phyloP scores from a whole-genome alignment of 768 basidiomycete genomes.

The Stropharia rugosoannulata region DNA sequence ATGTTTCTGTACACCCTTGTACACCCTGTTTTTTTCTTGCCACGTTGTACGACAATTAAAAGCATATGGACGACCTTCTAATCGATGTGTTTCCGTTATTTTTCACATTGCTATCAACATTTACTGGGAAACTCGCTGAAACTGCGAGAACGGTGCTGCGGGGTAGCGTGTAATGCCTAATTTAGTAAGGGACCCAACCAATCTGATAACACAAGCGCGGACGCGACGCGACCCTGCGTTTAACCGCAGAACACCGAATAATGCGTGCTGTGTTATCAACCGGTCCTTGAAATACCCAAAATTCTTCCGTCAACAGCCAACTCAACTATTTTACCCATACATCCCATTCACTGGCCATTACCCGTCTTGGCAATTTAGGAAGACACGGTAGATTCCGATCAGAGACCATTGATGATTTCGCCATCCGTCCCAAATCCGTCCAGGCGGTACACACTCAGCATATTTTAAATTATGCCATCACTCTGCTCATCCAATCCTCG shows the following conservation, averaged over 20 bases:
- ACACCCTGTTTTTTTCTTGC: not conserved
- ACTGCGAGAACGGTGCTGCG: not conserved
- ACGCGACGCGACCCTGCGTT: conserved; percentile 18
- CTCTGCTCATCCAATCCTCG: conserved; percentile 18
- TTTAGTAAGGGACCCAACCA: conserved; percentile 9
- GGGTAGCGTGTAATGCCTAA: conserved; percentile 2
- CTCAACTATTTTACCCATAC: not conserved
- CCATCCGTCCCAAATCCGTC: conserved; percentile 2
- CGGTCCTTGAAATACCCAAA: conserved; percentile 9
- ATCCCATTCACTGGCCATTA: not conserved
- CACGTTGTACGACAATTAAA: conserved; percentile 6
- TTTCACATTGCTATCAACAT: conserved; percentile 13
- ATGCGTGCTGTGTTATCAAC: too few relatives aligned
- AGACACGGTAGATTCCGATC: conserved; percentile 25
- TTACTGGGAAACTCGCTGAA: conserved; percentile 9
- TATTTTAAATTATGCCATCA: conserved; percentile 21
- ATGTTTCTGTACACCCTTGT: conserved; percentile 12
- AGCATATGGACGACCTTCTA: conserved; percentile 6
- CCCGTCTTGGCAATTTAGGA: not conserved
- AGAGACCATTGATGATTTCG: conserved; percentile 15
- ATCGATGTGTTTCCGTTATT: not conserved
- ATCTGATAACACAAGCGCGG: conserved; percentile 13
- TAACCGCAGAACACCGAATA: conserved; percentile 4
- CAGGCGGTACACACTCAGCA: conserved; percentile 3
- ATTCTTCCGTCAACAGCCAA: not conserved